Evolutionary conservation across 495 filamentous ascomycete genomes (phyloP).

Genomic region (Penicillium alfredii): DNA sequence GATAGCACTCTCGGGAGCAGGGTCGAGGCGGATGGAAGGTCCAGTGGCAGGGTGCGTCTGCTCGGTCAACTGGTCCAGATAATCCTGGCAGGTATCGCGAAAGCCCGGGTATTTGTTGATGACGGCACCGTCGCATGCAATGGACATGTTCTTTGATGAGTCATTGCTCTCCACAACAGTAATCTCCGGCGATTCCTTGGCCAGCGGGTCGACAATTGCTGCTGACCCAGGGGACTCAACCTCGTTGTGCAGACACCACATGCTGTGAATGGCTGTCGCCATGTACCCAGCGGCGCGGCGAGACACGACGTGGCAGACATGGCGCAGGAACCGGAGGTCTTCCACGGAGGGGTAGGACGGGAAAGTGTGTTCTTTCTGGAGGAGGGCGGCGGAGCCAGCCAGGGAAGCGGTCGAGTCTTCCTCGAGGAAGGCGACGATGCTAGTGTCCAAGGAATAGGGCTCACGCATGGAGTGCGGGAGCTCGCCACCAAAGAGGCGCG

Average conservation of each 20-base stretch:
- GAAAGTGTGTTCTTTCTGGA: constrained; percentile 50
- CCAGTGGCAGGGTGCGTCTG: constrained; percentile 18
- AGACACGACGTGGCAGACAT: constrained; percentile 49
- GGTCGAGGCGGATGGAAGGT: constrained; percentile 39
- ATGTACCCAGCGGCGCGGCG: constrained; percentile 56
- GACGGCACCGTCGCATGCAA: constrained; percentile 55
- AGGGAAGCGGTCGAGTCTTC: constrained; percentile 44
- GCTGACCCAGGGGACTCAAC: constrained; percentile 43
- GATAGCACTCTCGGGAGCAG: constrained; percentile 48
- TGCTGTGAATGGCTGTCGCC: constrained; percentile 59
- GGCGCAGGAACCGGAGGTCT: constrained; percentile 52
- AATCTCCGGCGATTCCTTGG: constrained; percentile 34
- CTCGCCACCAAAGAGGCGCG: constrained; percentile 43
- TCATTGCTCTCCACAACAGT: constrained; percentile 38
- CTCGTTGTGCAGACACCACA: constrained; percentile 52
- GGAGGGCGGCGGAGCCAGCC: constrained; percentile 37
- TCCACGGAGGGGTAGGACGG: constrained; percentile 34
- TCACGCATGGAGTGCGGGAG: constrained; percentile 56
- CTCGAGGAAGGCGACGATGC: constrained; percentile 55
- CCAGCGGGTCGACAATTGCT: no score
- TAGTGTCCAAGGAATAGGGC: constrained; percentile 64
- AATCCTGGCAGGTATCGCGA: constrained; percentile 44
- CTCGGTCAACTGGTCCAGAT: constrained; percentile 41
- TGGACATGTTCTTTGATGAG: constrained; percentile 30
- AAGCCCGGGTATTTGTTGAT: constrained; percentile 57